Percentiles rank a stretch among this genome's conserved stretches.
Evolutionary conservation across 2,329 filamentous ascomycete species (phyloP).

Genomic region (Xylaria sp.): DNA sequence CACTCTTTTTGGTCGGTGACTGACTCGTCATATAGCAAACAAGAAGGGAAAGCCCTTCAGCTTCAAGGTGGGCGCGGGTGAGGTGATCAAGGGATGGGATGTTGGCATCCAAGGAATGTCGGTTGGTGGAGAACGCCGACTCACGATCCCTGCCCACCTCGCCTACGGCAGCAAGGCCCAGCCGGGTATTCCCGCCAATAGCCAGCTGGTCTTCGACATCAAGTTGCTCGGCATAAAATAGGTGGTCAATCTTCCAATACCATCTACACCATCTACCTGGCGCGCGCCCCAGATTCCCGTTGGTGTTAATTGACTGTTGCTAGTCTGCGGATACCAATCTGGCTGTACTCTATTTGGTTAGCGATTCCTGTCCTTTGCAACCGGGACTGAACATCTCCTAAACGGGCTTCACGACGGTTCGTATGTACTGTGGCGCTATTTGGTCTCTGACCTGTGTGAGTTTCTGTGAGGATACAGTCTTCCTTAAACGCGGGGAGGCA

Average conservation of each 20-base stretch:
- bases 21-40: conserved; percentile 71
- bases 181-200: conserved; percentile 90
- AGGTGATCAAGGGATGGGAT: conserved; percentile 99
- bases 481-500: conserved; percentile 51
- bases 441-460: conserved; percentile 60
- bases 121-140: conserved; percentile 90
- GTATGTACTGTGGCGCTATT: conserved; percentile 48
- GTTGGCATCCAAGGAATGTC: conserved; percentile 92
- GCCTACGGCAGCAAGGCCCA: conserved; percentile 88
- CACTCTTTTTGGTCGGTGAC: neutral
- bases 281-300: conserved; percentile 17
- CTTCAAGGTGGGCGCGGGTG: conserved; percentile 92
- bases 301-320: conserved; percentile 14
- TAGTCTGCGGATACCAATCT: conserved; percentile 42
- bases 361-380: conserved; percentile 33
- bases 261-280: conserved; percentile 12
- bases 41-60: conserved; percentile 98
- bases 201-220: conserved; percentile 90
- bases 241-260: conserved; percentile 42
- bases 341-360: conserved; percentile 44
- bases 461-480: conserved; percentile 55
- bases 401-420: conserved; percentile 22
- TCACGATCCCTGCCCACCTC: conserved; percentile 86
- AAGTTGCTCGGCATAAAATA: conserved; percentile 88
- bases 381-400: conserved; percentile 15